Evolutionary conservation across 2,329 filamentous ascomycete genomes (phyloP).

Genomic region (Fusarium goolgardi): DNA sequence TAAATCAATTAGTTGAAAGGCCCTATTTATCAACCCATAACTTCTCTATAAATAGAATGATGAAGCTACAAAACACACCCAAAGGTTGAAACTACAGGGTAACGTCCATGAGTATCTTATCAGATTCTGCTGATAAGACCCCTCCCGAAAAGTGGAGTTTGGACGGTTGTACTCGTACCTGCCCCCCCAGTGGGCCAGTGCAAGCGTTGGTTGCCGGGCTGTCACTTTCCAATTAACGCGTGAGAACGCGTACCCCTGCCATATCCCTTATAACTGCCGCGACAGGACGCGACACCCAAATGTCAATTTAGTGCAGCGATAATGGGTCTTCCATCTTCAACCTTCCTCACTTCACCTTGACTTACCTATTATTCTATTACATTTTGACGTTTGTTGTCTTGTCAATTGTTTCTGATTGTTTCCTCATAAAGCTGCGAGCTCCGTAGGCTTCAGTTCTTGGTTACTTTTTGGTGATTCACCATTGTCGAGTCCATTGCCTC

Average conservation of each 20-base stretch:
- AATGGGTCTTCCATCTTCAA: constrained; percentile 4
- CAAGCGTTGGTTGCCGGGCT: constrained; percentile 19
- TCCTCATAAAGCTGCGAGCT: neutral
- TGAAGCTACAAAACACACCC: neutral
- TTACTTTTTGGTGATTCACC: constrained; percentile 34
- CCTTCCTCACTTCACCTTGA: neutral
- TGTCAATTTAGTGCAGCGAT: constrained; percentile 7
- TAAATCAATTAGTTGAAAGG: neutral
- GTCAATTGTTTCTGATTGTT: constrained; percentile 6
- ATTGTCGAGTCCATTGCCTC: neutral
- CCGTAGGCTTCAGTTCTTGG: constrained; percentile 1
- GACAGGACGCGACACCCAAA: constrained; percentile 36
- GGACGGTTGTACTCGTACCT: neutral
- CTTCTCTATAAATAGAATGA: neutral
- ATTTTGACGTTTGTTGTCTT: constrained; percentile 17
- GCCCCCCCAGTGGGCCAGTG: too few relatives aligned
- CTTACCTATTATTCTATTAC: neutral
- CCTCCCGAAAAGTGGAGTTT: neutral
- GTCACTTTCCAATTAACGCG: constrained; percentile 43
- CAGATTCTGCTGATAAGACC: constrained; percentile 8
- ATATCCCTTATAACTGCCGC: constrained; percentile 14
- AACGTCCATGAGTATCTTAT: neutral
- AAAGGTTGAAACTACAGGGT: neutral
- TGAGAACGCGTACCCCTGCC: constrained; percentile 39
- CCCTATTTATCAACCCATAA: fast-evolving